These are phyloP conservation scores for Alternaria sp. DNA, from an alignment of 2,329 filamentous ascomycete genomes.

Conservation along the genomic window DNA sequence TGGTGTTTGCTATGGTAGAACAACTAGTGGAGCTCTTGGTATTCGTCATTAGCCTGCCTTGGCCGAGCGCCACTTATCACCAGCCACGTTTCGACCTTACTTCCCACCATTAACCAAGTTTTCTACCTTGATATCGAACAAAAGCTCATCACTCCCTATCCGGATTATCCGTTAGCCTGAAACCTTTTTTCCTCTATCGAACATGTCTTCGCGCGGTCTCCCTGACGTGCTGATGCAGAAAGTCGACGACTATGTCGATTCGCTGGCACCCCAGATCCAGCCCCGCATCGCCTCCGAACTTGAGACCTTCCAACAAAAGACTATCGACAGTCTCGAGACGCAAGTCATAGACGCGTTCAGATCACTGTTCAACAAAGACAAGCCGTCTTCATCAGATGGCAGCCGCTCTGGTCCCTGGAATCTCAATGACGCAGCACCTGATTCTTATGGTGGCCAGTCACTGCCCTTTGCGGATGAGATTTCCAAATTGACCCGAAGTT, in stretches of 20 bases:
- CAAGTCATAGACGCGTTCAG: slow-evolving; percentile 43
- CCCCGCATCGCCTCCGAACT: slow-evolving; percentile 44
- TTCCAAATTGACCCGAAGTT: slow-evolving; percentile 41
- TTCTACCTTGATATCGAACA: background rate
- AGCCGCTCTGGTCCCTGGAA: slow-evolving; percentile 30
- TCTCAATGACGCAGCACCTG: slow-evolving; percentile 38
- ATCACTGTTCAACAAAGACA: slow-evolving; percentile 39
- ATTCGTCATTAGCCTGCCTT: slow-evolving; percentile 4
- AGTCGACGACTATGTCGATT: slow-evolving; percentile 43
- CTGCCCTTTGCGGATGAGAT: slow-evolving; percentile 43
- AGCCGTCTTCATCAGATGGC: slow-evolving; percentile 23
- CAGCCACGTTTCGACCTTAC: slow-evolving; percentile 3
- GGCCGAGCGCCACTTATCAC: slow-evolving; percentile 3
- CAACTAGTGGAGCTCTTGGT: background rate
- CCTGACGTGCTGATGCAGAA: slow-evolving; percentile 39
- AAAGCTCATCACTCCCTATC: background rate
- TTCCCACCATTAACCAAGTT: background rate
- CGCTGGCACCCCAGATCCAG: slow-evolving; percentile 43
- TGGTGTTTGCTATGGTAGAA: background rate
- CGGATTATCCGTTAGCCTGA: background rate
- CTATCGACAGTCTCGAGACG: slow-evolving; percentile 42
- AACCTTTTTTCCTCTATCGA: background rate
- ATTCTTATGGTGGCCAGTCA: slow-evolving; percentile 41
- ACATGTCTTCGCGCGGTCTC: slow-evolving; percentile 32
- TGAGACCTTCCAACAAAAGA: slow-evolving; percentile 43